Percentiles rank a stretch among this genome's conserved stretches.
phyloP scores from a whole-genome alignment of 495 filamentous ascomycete species.

The Poronia punctata region DNA sequence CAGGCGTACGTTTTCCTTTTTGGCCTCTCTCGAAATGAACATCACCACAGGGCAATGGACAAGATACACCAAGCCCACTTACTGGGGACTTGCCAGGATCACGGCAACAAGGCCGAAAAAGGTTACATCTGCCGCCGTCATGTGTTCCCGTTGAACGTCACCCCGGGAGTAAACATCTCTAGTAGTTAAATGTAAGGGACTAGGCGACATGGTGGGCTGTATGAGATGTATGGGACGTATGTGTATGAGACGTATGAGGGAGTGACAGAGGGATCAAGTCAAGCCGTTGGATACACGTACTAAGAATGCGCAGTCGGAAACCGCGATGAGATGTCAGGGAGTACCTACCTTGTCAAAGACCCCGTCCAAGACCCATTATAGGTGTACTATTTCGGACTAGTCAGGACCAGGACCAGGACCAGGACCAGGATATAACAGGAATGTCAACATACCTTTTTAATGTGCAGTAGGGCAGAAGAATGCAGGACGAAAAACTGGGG shows the following conservation, averaged over 20 bases:
- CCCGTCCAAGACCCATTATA: conserved; percentile 22
- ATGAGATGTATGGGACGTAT: conserved; percentile 10
- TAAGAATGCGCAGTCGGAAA: conserved; percentile 25
- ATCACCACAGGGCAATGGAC: conserved; percentile 23
- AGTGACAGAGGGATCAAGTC: conserved; percentile 21
- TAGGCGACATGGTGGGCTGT: conserved; percentile 12
- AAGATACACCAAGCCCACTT: conserved; percentile 29
- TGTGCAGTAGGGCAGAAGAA: conserved; percentile 18
- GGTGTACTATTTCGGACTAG: conserved; percentile 26
- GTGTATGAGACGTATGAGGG: conserved; percentile 17
- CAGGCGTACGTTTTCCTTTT: conserved; percentile 39
- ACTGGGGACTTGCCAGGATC: conserved; percentile 31
- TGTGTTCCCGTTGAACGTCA: conserved; percentile 21
- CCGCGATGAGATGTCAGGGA: conserved; percentile 20
- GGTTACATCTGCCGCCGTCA: conserved; percentile 42
- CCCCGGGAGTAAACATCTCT: conserved; percentile 9
- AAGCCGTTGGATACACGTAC: conserved; percentile 11
- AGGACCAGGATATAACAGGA: conserved; percentile 29
- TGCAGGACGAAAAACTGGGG: conserved; percentile 13
- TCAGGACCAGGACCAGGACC: too few relatives aligned
- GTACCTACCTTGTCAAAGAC: too few relatives aligned
- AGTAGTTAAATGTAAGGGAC: conserved; percentile 17
- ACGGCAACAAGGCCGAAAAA: conserved; percentile 8
- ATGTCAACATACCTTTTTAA: too few relatives aligned
- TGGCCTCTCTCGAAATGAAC: conserved; percentile 36